These are phyloP conservation scores for Trichoderma cornu-damae DNA, from an alignment of 2,329 filamentous ascomycete genomes.

Conservation along the genomic window DNA sequence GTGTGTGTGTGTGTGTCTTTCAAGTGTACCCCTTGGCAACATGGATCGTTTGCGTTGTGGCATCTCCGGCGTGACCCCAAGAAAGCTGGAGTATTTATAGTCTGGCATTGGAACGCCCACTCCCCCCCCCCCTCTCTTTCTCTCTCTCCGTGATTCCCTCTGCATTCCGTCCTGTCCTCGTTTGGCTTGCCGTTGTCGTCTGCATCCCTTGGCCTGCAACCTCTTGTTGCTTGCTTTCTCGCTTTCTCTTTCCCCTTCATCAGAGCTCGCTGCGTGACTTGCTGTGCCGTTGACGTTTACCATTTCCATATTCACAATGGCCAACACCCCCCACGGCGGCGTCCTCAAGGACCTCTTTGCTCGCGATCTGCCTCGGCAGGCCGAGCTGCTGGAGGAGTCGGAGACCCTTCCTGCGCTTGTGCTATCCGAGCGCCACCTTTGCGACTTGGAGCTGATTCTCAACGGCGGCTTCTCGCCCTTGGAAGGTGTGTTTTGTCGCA, in stretches of 20 bases:
- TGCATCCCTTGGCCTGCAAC: background rate
- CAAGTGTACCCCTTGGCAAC: background rate
- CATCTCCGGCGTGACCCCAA: constrained; percentile 7
- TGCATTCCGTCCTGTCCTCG: background rate
- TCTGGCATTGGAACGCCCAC: background rate
- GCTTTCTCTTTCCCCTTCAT: constrained; percentile 3
- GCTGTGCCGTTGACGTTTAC: constrained; percentile 7
- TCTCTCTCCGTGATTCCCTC: background rate
- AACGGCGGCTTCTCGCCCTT: constrained; percentile 97
- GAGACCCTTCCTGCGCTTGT: constrained; percentile 79
- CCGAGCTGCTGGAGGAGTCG: constrained; percentile 74
- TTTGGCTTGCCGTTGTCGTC: background rate
- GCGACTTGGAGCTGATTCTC: constrained; percentile 94
- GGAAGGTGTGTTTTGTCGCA: constrained; percentile 61
- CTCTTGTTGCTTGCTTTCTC: background rate
- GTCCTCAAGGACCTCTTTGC: constrained; percentile 97
- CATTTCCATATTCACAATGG: constrained; percentile 43
- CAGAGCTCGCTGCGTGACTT: constrained; percentile 11
- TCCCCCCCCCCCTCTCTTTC: background rate
- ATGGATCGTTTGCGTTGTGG: constrained; percentile 1
- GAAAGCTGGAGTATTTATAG: constrained; percentile 9
- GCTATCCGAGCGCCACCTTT: constrained; percentile 90
- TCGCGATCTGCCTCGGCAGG: constrained; percentile 78
- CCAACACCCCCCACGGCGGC: constrained; percentile 76
- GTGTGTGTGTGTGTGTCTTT: too few relatives aligned